Conservation (phyloP, 495 filamentous ascomycete genomes). For the Penicillium robsamsonii region DNA sequence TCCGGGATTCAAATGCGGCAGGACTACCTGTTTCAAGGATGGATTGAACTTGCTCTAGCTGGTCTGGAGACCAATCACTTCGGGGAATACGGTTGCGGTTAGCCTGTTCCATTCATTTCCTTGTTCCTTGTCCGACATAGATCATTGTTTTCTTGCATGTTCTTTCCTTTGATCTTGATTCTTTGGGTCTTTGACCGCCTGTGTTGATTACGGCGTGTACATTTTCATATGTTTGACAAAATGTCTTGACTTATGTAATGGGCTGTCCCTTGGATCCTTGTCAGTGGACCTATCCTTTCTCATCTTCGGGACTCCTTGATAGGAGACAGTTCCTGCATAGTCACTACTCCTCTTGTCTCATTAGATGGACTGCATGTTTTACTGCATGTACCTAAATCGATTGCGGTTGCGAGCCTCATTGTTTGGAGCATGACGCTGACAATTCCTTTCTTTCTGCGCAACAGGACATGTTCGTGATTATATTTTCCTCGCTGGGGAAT, state of each 20-base stretch:
- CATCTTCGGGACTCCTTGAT: neutral
- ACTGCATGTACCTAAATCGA: neutral
- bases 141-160: slow-evolving; percentile 4
- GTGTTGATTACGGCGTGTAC: slow-evolving; percentile 23
- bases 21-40: slow-evolving; percentile 35
- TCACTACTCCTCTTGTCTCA: slow-evolving; percentile 5
- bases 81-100: slow-evolving; percentile 1
- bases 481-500: slow-evolving; percentile 70
- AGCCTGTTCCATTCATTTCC: neutral
- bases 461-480: slow-evolving; percentile 80
- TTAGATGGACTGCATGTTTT: neutral
- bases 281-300: slow-evolving; percentile 1
- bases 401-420: neutral
- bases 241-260: slow-evolving; percentile 14
- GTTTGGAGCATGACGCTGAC: slow-evolving; percentile 14
- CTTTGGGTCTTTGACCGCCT: neutral
- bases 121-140: slow-evolving; percentile 1
- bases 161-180: slow-evolving; percentile 6
- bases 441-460: slow-evolving; percentile 13
- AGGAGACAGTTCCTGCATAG: slow-evolving; percentile 5
- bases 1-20: slow-evolving; percentile 24
- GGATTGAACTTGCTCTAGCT: slow-evolving; percentile 38
- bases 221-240: slow-evolving; percentile 10
- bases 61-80: slow-evolving; percentile 24
- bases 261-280: slow-evolving; percentile 3